phyloP scores from a whole-genome alignment of 768 basidiomycete genomes.

The Suillus hirtellus region DNA sequence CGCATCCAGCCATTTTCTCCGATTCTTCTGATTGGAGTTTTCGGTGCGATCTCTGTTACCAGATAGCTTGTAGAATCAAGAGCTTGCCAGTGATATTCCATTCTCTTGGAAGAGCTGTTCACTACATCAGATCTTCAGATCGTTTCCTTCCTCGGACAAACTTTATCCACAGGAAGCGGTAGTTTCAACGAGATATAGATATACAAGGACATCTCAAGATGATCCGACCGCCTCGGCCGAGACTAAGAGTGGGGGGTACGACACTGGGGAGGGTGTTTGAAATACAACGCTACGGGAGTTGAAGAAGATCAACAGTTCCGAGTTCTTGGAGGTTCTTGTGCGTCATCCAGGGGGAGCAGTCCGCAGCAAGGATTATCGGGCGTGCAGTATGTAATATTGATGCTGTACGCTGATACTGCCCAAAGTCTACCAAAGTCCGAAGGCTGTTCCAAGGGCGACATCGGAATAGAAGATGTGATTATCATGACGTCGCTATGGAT shows the following conservation, averaged over 20 bases:
- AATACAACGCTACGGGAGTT: background rate
- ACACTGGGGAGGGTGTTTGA: background rate
- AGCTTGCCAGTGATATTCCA: background rate
- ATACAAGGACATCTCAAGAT: background rate
- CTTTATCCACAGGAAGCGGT: background rate
- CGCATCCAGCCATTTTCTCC: background rate
- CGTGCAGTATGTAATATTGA: background rate
- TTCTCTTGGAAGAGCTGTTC: background rate
- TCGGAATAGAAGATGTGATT: slow-evolving; percentile 4
- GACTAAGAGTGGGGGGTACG: background rate
- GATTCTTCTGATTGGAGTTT: background rate
- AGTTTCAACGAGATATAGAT: background rate
- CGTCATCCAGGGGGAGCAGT: background rate
- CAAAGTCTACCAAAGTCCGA: background rate
- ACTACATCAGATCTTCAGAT: background rate
- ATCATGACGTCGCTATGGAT: slow-evolving; percentile 3
- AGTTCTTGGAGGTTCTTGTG: background rate
- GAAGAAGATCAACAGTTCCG: background rate
- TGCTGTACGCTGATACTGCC: background rate
- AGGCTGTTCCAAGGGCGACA: background rate
- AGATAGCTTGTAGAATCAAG: background rate
- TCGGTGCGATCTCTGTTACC: background rate
- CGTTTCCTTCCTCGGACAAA: background rate
- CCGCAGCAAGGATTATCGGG: background rate
- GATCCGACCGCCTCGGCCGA: background rate